Conservation (phyloP, 2,329 filamentous ascomycete species). For the Ceratocystis cubensis region DNA sequence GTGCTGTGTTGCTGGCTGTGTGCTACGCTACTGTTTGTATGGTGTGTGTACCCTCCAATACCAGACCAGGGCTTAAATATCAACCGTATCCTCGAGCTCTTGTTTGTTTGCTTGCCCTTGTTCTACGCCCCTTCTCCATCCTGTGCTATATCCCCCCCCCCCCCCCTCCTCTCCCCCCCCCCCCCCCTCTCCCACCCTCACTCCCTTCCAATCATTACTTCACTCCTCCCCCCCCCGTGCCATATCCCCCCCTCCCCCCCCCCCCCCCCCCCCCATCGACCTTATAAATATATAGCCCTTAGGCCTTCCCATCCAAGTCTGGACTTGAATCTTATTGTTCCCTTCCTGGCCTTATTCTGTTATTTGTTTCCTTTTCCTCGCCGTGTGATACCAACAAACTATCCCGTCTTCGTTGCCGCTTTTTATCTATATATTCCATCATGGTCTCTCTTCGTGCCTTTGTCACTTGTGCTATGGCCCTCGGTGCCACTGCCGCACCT, state of each 20-base stretch:
- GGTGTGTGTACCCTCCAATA: too few relatives aligned
- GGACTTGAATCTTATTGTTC: background rate
- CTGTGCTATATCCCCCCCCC: background rate
- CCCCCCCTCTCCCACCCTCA: too few relatives aligned
- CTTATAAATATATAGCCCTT: background rate
- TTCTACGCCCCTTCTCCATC: background rate
- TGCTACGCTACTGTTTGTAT: too few relatives aligned
- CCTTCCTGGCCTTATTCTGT: background rate
- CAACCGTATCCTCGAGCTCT: background rate
- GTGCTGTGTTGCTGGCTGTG: background rate
- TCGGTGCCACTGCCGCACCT: conserved; percentile 17
- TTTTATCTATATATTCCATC: conserved; percentile 21
- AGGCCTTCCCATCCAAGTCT: background rate
- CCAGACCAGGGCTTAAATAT: background rate
- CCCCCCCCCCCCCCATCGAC: too few relatives aligned
- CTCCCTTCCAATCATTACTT: too few relatives aligned
- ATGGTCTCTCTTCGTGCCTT: conserved; percentile 20
- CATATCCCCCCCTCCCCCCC: background rate
- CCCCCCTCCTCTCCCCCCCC: too few relatives aligned
- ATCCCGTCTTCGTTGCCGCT: background rate
- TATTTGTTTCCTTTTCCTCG: background rate
- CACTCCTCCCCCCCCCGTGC: background rate
- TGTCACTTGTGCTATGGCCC: conserved; percentile 16
- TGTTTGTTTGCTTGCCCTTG: background rate
- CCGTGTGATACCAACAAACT: background rate